Percentiles rank a stretch among this genome's conserved stretches.
These are phyloP conservation scores for Daldinia vernicosa DNA, from an alignment of 495 filamentous ascomycete genomes.

Conservation along the genomic window DNA sequence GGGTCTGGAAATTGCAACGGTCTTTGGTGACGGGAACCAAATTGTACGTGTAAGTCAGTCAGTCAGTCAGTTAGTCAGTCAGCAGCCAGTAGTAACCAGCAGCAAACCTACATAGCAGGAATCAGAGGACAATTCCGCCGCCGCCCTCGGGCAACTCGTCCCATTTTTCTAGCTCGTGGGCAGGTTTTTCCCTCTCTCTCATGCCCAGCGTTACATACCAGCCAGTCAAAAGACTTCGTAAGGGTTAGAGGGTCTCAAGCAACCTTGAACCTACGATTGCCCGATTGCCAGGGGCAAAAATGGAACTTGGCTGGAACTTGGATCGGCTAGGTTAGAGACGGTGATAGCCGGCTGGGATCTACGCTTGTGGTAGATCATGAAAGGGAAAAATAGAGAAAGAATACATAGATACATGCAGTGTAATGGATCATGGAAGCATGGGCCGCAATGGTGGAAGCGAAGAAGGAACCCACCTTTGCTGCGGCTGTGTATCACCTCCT, in stretches of 20 bases:
- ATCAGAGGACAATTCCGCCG: constrained; percentile 31
- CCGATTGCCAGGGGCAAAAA: constrained; percentile 39
- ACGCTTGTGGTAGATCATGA: constrained; percentile 30
- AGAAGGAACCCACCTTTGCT: constrained; percentile 24
- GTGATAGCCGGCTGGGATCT: constrained; percentile 44
- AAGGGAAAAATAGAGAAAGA: constrained; percentile 7
- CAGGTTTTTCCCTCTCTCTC: constrained; percentile 25
- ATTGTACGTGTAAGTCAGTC: constrained; percentile 7
- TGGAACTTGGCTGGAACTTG: constrained; percentile 39
- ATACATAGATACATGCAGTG: constrained; percentile 8
- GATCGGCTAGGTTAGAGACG: constrained; percentile 34
- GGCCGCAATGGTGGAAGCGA: constrained; percentile 15
- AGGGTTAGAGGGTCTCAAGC: constrained; percentile 10
- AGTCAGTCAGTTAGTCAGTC: constrained; percentile 7
- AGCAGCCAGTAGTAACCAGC: background rate
- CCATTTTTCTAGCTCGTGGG: constrained; percentile 40
- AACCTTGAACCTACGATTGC: constrained; percentile 40
- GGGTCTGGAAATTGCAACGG: constrained; percentile 19
- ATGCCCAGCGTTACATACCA: constrained; percentile 21
- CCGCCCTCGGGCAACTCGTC: constrained; percentile 36
- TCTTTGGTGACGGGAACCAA: constrained; percentile 28
- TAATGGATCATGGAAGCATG: constrained; percentile 6
- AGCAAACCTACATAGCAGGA: background rate
- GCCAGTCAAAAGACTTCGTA: constrained; percentile 34
- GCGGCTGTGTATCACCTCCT: constrained; percentile 13